Conservation (phyloP, 2,329 filamentous ascomycete genomes). For the Nemania sp. region DNA sequence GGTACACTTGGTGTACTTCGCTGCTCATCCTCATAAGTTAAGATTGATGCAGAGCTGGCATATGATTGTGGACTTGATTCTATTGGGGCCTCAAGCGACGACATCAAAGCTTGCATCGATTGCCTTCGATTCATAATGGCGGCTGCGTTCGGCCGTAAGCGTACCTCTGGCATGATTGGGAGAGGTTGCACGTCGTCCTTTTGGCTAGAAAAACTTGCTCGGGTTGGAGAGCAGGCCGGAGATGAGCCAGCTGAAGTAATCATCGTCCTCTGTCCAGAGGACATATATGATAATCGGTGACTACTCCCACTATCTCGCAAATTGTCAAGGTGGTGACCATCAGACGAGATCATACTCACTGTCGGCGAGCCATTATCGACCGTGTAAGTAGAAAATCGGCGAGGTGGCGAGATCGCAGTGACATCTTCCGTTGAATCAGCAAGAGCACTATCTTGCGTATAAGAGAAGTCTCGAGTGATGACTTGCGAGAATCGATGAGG, state of each 20-base stretch:
- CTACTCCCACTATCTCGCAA: constrained; percentile 54
- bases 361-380: constrained; percentile 60
- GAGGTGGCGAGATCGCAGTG: constrained; percentile 34
- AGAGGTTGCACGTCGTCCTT: constrained; percentile 37
- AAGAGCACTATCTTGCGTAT: constrained; percentile 35
- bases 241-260: constrained; percentile 63
- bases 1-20: constrained; percentile 42
- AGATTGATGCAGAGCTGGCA: constrained; percentile 28
- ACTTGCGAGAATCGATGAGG: constrained; percentile 50
- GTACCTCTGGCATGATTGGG: constrained; percentile 40
- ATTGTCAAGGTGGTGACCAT: constrained; percentile 61
- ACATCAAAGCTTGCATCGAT: constrained; percentile 53
- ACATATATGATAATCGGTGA: constrained; percentile 62
- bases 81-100: constrained; percentile 46
- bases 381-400: constrained; percentile 45
- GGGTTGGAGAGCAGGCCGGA: constrained; percentile 58
- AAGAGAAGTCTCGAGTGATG: constrained; percentile 43
- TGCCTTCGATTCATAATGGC: constrained; percentile 55
- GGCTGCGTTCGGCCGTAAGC: constrained; percentile 55
- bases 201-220: constrained; percentile 53
- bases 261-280: constrained; percentile 62
- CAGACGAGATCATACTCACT: constrained; percentile 60
- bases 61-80: constrained; percentile 35
- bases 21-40: constrained; percentile 34
- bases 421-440: constrained; percentile 35